Base-by-base conservation (phyloP, 1,284 basidiomycete genomes). In the Puccinia brachypodii region DNA sequence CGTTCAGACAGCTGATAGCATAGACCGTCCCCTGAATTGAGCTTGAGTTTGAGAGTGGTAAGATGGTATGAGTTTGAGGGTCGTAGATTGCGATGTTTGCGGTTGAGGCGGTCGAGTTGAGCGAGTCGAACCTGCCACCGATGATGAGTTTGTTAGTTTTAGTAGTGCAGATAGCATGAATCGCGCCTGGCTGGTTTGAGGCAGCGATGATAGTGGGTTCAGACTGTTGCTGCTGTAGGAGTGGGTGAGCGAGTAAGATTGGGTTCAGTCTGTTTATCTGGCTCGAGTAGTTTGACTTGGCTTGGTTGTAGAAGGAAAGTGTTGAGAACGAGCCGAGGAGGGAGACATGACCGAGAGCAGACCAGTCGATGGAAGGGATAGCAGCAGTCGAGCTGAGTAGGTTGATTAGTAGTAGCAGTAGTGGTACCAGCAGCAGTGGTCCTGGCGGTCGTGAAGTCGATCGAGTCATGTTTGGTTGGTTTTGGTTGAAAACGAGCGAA, bases 301-400 rank as follows among this genome's bases (percentile, higher is more conserved):
- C 82, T 83, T 86, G 84, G 85, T 90, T 88, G 88, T 92, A 91
- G 77, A 95, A 87, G 85, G 92, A 92, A 82, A 98, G 88, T 66
- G 94, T 94, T 38, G 92, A 90, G 86, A 97, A 98, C 25, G 92
- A 89, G 79, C 95, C 95, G 50, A 92, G 91, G 64, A 97, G 89
- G 79, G 91, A 94, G 81, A 97, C 94, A 81, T 89, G 91, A 83
- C 95, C 95, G 93, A 96, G 95, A 83, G 92, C 92, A 85, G 92
- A 89, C 87, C 94, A 96, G 88, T 97, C 94, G 87, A 97, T 91
- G 83, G 36, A 53, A n/a, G 38, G 73, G 31, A 47, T 44, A 44
- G 42, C 16, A 44, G 42, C 16, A n/a, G 22, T 33, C n/a, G 31
- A 62, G 7, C 11, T 11, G 11, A 9, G 9, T 7, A 7, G n/a